Conservation (phyloP, 352 stramenopile species). For the Phytophthora nicotianae region DNA sequence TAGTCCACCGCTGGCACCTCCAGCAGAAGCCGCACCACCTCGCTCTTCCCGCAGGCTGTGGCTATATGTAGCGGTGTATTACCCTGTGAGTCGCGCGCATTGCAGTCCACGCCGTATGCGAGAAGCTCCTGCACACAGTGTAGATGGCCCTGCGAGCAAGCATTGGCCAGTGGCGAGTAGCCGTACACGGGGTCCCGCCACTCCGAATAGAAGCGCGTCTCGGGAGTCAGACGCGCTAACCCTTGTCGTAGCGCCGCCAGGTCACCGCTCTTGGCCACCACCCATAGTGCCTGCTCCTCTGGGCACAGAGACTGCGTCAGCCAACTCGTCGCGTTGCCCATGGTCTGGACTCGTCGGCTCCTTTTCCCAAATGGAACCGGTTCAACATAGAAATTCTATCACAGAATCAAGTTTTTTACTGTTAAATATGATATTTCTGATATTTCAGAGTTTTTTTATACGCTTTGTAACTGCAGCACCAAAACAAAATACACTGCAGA, state of each 20-base stretch:
- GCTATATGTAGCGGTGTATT: slow-evolving; percentile 76
- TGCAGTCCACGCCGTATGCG: slow-evolving; percentile 56
- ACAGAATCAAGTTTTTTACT: slow-evolving; percentile 1
- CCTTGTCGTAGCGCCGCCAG: slow-evolving; percentile 49
- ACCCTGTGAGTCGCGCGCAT: slow-evolving; percentile 62
- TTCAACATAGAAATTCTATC: no score
- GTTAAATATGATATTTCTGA: slow-evolving; percentile 1
- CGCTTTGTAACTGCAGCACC: no score
- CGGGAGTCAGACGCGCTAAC: slow-evolving; percentile 55
- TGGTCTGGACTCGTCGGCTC: slow-evolving; percentile 21
- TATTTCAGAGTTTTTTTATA: no score
- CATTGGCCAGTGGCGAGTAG: slow-evolving; percentile 72
- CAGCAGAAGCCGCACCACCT: slow-evolving; percentile 72
- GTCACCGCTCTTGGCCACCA: slow-evolving; percentile 78
- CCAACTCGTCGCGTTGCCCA: slow-evolving; percentile 83
- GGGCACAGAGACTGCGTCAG: slow-evolving; percentile 72
- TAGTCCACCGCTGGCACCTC: slow-evolving; percentile 54
- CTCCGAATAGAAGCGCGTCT: slow-evolving; percentile 71
- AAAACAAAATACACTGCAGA: background rate
- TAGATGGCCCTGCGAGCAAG: slow-evolving; percentile 62
- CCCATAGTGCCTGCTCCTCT: slow-evolving; percentile 77
- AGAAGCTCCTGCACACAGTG: slow-evolving; percentile 68
- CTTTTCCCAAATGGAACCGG: slow-evolving; percentile 12
- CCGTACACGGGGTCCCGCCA: slow-evolving; percentile 69
- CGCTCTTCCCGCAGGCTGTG: slow-evolving; percentile 57